Evolutionary conservation across 2,329 filamentous ascomycete genomes (phyloP), one percentile per base, ranked within the genome.

Genomic region (Ophiostoma sp.): DNA sequence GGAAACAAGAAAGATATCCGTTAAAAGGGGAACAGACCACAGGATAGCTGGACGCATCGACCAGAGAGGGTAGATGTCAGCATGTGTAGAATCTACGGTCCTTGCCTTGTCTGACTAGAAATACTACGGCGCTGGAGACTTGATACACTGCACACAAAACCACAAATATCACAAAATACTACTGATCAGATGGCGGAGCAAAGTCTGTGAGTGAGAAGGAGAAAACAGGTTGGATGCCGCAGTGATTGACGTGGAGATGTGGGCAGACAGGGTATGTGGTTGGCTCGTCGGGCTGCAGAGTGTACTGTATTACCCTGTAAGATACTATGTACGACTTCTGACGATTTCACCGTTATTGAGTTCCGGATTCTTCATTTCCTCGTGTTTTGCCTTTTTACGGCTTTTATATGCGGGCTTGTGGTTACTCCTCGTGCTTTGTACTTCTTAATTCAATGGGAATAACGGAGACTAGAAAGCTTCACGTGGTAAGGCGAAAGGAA

Each of bases 21-120:
- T 57, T 11, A 27, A 27, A 13, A 57, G 52, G 52, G 52, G 23
- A 54, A 23, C 48, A 54, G 7, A 54, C 48, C 41, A 44, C 41
- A 44, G 13, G 41, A 44, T 44, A 48, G 44, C 20, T 48, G 20
- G 44, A 48, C 17, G 17, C 44, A 48, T 10, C 36, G 65, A 35
- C 48, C 65, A 36, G n/a, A 23, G 20, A 60, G 54, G 60, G 31
- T 64, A 33, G 60, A 64, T 33, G 60, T 64, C 60, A 64, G 52
- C 52, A 57, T 57, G 52, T 57, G 52, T 57, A 57, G n/a, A 57
- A 57, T 57, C 3, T 57, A 44, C 41, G 20, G 15, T 6, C 15
- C 36, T 39, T 48, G 44, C 44, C 44, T 48, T 48, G 41, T 7
- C 44, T n/a, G 44, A n/a, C 11, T n/a, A 20, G 44, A 48, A 48